Percentiles rank a stretch among this genome's conserved stretches.
Evolutionary conservation across 2,329 filamentous ascomycete genomes (phyloP).

Genomic region (Epichloe elymi): DNA sequence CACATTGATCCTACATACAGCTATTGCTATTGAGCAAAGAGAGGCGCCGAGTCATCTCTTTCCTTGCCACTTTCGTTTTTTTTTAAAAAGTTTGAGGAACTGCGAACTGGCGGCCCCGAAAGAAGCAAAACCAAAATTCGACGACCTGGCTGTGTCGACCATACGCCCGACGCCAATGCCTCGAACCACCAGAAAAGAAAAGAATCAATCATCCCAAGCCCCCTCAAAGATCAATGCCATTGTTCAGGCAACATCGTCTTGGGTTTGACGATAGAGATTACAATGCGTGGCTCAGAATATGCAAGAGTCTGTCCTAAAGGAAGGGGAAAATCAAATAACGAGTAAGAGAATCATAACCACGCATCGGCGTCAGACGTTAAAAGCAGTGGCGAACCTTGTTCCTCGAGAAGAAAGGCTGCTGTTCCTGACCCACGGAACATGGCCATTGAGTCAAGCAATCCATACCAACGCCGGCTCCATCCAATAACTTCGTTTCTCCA

Average conservation of each 20-base stretch:
- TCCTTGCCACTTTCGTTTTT: background rate
- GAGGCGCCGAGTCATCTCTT: background rate
- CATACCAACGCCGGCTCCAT: conserved; percentile 9
- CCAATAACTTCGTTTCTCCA: conserved; percentile 8
- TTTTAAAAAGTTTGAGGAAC: background rate
- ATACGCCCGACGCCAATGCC: conserved; percentile 1
- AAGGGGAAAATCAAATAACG: background rate
- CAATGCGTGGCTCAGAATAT: background rate
- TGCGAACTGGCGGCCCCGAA: background rate
- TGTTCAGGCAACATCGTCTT: background rate
- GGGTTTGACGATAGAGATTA: background rate
- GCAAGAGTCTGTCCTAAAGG: conserved; percentile 1
- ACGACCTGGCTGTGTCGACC: background rate
- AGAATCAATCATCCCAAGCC: background rate
- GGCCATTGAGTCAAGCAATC: background rate
- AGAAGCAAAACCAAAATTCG: background rate
- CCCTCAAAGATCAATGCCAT: background rate
- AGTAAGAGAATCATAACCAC: background rate
- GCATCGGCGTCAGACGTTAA: background rate
- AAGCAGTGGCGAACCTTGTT: background rate
- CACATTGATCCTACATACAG: conserved; percentile 2
- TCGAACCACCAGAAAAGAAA: background rate
- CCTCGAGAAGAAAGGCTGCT: background rate
- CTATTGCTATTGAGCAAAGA: background rate
- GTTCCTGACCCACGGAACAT: background rate